Percentiles rank a stretch among this genome's conserved stretches.
phyloP scores from a whole-genome alignment of 1,284 basidiomycete genomes.

The Tylopilus sp. region DNA sequence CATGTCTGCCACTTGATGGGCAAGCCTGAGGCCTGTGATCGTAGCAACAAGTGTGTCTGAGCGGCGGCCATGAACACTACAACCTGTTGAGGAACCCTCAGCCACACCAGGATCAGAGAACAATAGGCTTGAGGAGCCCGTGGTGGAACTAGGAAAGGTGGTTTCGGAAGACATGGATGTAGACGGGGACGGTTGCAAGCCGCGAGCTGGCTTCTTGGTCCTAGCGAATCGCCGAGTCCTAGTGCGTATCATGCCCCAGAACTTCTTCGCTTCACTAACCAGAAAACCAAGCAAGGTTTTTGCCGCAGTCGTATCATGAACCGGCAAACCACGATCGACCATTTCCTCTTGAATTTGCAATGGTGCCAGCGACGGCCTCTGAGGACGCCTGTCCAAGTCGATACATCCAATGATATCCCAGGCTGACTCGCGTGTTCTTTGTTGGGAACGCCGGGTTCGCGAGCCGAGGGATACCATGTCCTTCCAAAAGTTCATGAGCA shows the following conservation, averaged over 20 bases:
- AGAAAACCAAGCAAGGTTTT: neutral
- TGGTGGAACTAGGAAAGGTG: neutral
- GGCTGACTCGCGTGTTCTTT: too few relatives aligned
- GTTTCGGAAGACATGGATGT: neutral
- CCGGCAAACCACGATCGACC: neutral
- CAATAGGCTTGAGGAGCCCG: neutral
- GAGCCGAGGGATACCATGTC: too few relatives aligned
- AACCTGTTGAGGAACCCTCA: slow-evolving; percentile 4
- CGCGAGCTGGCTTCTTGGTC: too few relatives aligned
- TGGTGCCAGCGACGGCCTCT: neutral
- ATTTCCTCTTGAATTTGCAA: slow-evolving; percentile 1
- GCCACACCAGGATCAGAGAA: neutral
- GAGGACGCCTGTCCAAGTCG: neutral
- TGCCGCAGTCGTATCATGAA: neutral
- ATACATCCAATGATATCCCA: too few relatives aligned
- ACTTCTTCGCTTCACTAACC: neutral
- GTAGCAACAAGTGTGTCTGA: slow-evolving; percentile 4
- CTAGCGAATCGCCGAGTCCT: neutral
- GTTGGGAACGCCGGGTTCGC: too few relatives aligned
- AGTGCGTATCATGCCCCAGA: neutral
- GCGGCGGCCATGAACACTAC: slow-evolving; percentile 4
- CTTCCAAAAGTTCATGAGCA: too few relatives aligned
- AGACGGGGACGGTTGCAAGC: neutral
- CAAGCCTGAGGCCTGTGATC: slow-evolving; percentile 19
- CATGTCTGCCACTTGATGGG: slow-evolving; percentile 10